Base-by-base conservation (phyloP, 2,329 filamentous ascomycete genomes). In the Colletotrichum abscissum region DNA sequence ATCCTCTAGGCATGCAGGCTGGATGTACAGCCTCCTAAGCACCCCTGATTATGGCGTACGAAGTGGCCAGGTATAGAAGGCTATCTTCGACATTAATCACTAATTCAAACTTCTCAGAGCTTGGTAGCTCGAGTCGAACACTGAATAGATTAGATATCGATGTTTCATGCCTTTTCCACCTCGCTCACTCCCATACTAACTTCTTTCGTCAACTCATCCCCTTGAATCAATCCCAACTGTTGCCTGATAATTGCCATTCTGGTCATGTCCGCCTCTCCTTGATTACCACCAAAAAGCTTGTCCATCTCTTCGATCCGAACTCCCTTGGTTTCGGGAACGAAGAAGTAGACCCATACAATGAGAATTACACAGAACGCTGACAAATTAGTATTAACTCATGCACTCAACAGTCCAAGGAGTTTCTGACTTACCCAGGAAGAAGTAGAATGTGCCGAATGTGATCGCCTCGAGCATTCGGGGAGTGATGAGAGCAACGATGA, bases 291-390 rank as follows among this genome's bases (percentile, higher is more conserved):
- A 19, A 72, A 68, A 0, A 86, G 79, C 1, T 77, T 75, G 72
- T 89, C 88, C 88, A 91, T 90, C 62, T 90, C 87, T 76, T 90
- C 89, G 0, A 91, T 81, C 1, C 84, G 88, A 74, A 81, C 82
- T 12, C 88, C 88, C 57, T 84, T 86, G 0, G 90, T 92, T 77
- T 92, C 90, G 0, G 90, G 89, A 0, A 92, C 86, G 65, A 88
- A 86, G 75, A 90, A 86, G 73, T 81, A 88, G 0, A 86, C 86
- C 82, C 88, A 90, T 0, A 85, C 71, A 5, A 85, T 79, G 0
- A 85, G 84, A 4, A 89, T 76, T 1, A 87, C 75, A 74, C 86
- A 88, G 74, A 89, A 89, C 2, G 67, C 67, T 69, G 7, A 30
- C 4, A 8, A 28, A 24, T 67, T 30, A 67, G 65, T 16, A n/a